Conservation (phyloP, 345 rosid species). For the Acer campestre region DNA sequence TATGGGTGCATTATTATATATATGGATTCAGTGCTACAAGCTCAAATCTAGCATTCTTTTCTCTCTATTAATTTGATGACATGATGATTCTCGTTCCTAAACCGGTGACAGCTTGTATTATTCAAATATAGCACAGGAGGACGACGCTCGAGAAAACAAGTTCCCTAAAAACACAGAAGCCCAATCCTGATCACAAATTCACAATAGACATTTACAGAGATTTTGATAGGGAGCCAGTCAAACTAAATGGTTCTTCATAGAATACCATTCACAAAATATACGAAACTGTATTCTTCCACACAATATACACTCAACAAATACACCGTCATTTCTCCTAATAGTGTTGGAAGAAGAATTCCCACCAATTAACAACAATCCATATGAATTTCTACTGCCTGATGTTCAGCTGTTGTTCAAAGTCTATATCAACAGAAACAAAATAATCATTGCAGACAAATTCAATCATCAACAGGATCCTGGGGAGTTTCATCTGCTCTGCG, state of each 20-base stretch:
- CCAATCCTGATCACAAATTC: neutral
- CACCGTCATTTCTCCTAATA: neutral
- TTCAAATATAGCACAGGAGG: neutral
- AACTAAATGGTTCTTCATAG: neutral
- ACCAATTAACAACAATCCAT: neutral
- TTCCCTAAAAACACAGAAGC: neutral
- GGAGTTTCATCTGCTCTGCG: conserved; percentile 82
- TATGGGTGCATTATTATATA: neutral
- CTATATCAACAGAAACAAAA: conserved; percentile 12
- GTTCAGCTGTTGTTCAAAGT: neutral
- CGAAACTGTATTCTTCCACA: neutral
- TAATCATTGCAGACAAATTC: conserved; percentile 12
- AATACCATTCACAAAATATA: neutral
- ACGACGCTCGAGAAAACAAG: neutral
- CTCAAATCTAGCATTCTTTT: no score
- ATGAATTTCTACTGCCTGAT: no score
- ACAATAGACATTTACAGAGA: neutral
- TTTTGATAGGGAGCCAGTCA: neutral
- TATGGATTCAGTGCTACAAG: neutral
- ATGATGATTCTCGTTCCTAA: neutral
- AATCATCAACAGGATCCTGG: conserved; percentile 94
- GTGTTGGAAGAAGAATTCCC: neutral
- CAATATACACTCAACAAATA: neutral
- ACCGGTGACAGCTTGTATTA: neutral
- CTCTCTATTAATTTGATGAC: neutral